phyloP scores from a whole-genome alignment of 2,329 filamentous ascomycete genomes.

The Chaetothyriales sp. region DNA sequence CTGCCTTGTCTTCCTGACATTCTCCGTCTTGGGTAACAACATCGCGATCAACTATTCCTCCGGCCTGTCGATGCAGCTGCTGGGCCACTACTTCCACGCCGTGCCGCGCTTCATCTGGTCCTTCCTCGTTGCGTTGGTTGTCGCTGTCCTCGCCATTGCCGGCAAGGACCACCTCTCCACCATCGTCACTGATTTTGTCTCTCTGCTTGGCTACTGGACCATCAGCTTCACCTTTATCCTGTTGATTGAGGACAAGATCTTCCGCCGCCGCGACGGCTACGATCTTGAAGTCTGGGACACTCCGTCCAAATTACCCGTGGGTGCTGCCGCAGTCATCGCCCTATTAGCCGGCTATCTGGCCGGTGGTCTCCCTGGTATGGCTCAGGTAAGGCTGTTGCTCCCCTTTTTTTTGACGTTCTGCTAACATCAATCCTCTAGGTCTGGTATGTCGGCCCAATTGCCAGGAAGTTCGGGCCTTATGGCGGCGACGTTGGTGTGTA shows the following conservation, averaged over 20 bases:
- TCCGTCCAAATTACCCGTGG: slow-evolving; percentile 27
- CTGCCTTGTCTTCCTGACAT: slow-evolving; percentile 22
- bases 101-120: slow-evolving; percentile 38
- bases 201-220: slow-evolving; percentile 33
- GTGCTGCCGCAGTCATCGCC: slow-evolving; percentile 17
- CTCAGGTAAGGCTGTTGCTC: slow-evolving; percentile 31
- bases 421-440: slow-evolving; percentile 51
- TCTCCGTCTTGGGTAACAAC: slow-evolving; percentile 23
- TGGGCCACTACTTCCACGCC: slow-evolving; percentile 34
- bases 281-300: slow-evolving; percentile 33
- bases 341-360: slow-evolving; percentile 26
- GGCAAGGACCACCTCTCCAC: slow-evolving; percentile 28
- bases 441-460: slow-evolving; percentile 48
- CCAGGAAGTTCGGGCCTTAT: slow-evolving; percentile 34
- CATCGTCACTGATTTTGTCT: slow-evolving; percentile 33
- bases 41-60: slow-evolving; percentile 30
- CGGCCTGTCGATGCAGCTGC: slow-evolving; percentile 32
- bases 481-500: slow-evolving; percentile 48
- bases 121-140: slow-evolving; percentile 28
- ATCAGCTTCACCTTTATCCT: slow-evolving; percentile 33
- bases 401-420: slow-evolving; percentile 35
- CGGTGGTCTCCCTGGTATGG: slow-evolving; percentile 57
- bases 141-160: slow-evolving; percentile 29
- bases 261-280: slow-evolving; percentile 29
- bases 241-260: slow-evolving; percentile 31